Evolutionary conservation across 345 rosid genomes (phyloP), one percentile per base, ranked within the genome.

Genomic region (Gossypioides kirkii): DNA sequence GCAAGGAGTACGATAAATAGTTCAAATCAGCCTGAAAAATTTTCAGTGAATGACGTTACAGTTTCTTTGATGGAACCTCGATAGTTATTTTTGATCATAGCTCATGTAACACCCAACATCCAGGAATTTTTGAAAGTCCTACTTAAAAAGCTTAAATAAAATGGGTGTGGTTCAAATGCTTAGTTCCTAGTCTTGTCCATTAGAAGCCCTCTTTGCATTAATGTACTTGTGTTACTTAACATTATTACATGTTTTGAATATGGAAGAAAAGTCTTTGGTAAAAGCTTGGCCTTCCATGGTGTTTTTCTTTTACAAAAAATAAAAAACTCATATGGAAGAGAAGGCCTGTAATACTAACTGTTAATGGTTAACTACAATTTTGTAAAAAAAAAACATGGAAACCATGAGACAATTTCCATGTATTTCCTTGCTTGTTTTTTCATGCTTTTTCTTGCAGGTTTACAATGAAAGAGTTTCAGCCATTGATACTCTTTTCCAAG

Each of bases 401-500:
- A 10, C 47, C 13, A 62, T 12, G 47, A 38, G 67, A 38, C 18
- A 8, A 9, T 0, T 62, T 36, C 25, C 45, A 9, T 36, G 14
- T 5, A 8, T 17, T n/a, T 62, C 0, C 67, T n/a, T n/a, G 46
- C 16, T 62, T 62, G 47, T 17, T 62, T 38, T 38, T 3, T 62
- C 47, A 14, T 61, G 66, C 46, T 17, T 36, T 8, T 61, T 1
- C 23, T 36, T 62, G 25, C 25, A 38, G 47, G 46, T 38, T 62
- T 38, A 9, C 47, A 36, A 38, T 62, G 25, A 0, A 38, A 38
- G 46, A 17, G 6, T 62, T 38, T 10, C 67, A 62, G 67, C 41
- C 18, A 17, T 6, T 62, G 47, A 62, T 62, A 62, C 67, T 14
- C 67, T 62, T 62, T 62, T 62, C 22, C 67, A 62, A 17, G 67